Evolutionary conservation across 2,329 filamentous ascomycete species (phyloP), one percentile per base, ranked within the genome.

Genomic region (Seiridium unicorne): DNA sequence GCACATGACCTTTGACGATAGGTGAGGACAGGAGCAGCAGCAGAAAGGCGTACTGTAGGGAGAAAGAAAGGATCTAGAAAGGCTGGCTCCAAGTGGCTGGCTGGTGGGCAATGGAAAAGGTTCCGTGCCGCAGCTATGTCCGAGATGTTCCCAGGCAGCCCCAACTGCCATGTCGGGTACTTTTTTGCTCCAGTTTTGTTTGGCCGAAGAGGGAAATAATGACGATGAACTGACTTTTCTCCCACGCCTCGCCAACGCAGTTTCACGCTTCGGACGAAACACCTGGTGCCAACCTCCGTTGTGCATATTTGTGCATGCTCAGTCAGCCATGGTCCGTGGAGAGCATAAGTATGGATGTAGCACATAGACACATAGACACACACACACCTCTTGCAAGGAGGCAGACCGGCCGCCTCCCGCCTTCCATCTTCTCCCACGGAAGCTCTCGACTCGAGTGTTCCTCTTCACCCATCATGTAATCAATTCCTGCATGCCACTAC

Each of bases 191-290:
- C 7, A 42, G 13, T 8, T 8, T 42, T 42, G 13, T 8, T 42
- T 42, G 13, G 13, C 38, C 38, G 38, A 13, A 1, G 38, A 42
- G 13, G 38, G 38, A 42, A 13, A 42, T 7, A 8, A 42, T 8
- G 13, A 42, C 38, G 18, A 26, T 42, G 38, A 53, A 38, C 9
- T 49, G 18, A 49, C 40, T 44, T n/a, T 18, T 40, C 32, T 35
- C 5, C 54, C n/a, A 47, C 42, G 54, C 54, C 54, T 57, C 42
- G 42, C 54, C 13, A 47, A 40, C 34, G 54, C 54, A 57, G 54
- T 57, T 57, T 57, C 54, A 57, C 35, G 10, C 44, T 46, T 57
- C 54, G 54, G 54, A 57, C 54, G 54, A 57, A 48, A 57, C 42
- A 34, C 42, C 40, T 35, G 44, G 35, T 46, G 31, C 42, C 54